phyloP scores from a whole-genome alignment of 257 asterid genomes.

The Sherardia arvensis region DNA sequence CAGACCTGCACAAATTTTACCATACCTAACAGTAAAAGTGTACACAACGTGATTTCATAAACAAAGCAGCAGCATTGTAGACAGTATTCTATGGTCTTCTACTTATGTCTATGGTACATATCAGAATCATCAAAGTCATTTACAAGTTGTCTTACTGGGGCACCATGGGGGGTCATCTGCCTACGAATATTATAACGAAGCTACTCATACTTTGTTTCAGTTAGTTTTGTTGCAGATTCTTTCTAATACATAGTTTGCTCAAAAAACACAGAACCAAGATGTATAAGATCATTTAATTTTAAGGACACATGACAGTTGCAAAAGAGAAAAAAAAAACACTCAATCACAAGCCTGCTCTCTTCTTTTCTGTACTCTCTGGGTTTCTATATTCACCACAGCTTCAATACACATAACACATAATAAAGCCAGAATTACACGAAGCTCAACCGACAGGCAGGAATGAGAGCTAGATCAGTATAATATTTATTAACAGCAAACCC shows the following conservation, averaged over 20 bases:
- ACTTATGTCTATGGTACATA: too few relatives aligned
- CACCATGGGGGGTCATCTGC: neutral
- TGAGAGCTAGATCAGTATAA: too few relatives aligned
- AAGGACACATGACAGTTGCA: neutral
- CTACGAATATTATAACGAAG: neutral
- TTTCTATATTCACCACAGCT: neutral
- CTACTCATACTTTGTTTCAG: neutral
- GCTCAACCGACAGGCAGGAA: neutral
- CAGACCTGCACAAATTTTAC: too few relatives aligned
- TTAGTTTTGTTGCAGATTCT: neutral
- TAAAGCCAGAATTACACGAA: neutral
- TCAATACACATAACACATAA: neutral
- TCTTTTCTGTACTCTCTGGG: too few relatives aligned
- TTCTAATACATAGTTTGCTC: neutral
- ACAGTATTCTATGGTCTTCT: too few relatives aligned
- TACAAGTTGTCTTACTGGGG: too few relatives aligned
- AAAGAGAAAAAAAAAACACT: neutral
- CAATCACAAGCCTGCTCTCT: neutral
- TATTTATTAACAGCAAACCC: too few relatives aligned
- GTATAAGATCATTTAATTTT: neutral
- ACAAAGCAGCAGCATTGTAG: too few relatives aligned
- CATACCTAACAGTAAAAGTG: conserved; percentile 15
- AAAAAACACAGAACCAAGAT: neutral
- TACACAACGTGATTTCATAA: neutral
- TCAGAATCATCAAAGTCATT: neutral